These are phyloP conservation scores for Eucalyptus erythrocorys DNA, from an alignment of 345 rosid genomes.

Conservation along the genomic window DNA sequence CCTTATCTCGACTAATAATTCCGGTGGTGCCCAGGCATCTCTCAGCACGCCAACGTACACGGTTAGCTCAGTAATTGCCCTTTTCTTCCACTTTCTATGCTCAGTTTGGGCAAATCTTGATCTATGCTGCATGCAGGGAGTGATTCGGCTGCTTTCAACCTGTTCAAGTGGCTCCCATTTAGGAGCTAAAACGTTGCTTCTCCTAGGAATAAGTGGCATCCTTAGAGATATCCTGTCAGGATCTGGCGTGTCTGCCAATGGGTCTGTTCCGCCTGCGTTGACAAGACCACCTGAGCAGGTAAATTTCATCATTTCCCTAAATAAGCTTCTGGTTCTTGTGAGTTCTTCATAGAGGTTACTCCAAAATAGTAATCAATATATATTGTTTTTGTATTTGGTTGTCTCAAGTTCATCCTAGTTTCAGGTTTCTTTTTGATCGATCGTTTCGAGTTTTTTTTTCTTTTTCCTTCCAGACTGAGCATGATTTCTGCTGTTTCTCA, in stretches of 20 bases:
- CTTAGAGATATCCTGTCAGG: constrained; percentile 88
- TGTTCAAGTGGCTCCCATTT: constrained; percentile 97
- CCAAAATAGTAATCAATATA: background rate
- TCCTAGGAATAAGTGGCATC: constrained; percentile 88
- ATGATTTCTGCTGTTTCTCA: background rate
- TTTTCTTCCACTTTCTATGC: background rate
- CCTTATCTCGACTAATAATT: constrained; percentile 85
- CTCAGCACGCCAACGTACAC: constrained; percentile 87
- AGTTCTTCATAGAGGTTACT: background rate
- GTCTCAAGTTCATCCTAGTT: background rate
- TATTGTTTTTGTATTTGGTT: background rate
- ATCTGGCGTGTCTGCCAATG: constrained; percentile 72
- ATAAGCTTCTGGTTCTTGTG: background rate
- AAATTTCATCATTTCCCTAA: background rate
- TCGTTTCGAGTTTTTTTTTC: background rate
- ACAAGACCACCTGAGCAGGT: constrained; percentile 99
- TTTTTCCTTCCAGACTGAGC: background rate
- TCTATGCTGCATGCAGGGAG: constrained; percentile 46
- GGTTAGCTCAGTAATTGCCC: constrained; percentile 19
- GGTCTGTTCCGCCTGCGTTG: constrained; percentile 81
- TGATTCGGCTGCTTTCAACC: constrained; percentile 91
- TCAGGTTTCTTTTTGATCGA: background rate
- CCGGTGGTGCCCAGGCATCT: constrained; percentile 96
- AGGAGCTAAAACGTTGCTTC: constrained; percentile 87
- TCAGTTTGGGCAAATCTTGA: constrained; percentile 6